Evolutionary conservation across 2,329 filamentous ascomycete species (phyloP), one percentile per base, ranked within the genome.

Genomic region (Phialophora chinensis): DNA sequence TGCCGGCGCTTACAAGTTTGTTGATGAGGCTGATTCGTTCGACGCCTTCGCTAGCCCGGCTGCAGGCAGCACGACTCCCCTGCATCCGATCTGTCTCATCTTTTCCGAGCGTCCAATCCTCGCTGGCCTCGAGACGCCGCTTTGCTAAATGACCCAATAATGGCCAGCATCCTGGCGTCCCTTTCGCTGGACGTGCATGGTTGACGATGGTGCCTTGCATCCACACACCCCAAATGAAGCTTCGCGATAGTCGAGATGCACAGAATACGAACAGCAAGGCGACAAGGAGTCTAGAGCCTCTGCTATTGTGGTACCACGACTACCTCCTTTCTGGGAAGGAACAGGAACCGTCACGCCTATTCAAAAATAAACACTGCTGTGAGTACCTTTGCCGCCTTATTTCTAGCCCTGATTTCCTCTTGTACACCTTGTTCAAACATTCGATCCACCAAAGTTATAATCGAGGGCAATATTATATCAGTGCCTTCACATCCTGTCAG

Each of bases 21-120:
- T 55, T 35, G 53, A 55, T 29, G 23, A 55, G 27, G n/a, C 29
- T 55, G 27, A 55, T 55, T 55, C 29, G 53, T 55, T 27, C 49
- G 12, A 20, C 49, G 20, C 49, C 23, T 25, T 27, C 23, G 20
- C 49, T 52, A 23, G 17, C 10, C 49, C 49, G 23, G 27, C 49
- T 52, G 49, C 49, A 27, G 25, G 49, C 35, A n/a, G 23, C 20
- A 20, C 31, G 23, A 23, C 25, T 23, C 60, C 60, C 60, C 60
- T 66, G 65, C 65, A 62, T 59, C 27, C 44, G 31, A 62, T 62
- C 54, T 56, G 65, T 63, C 60, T 63, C 65, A 66, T 63, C 60
- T 60, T 54, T 53, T 56, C 49, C 44, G 49, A 23, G 33, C 35
- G 14, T 38, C 65, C 65, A 66, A 66, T 66, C 52, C 25, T 33